phyloP scores from a whole-genome alignment of 1,139 yeast species.

The Kodamaea arcana region DNA sequence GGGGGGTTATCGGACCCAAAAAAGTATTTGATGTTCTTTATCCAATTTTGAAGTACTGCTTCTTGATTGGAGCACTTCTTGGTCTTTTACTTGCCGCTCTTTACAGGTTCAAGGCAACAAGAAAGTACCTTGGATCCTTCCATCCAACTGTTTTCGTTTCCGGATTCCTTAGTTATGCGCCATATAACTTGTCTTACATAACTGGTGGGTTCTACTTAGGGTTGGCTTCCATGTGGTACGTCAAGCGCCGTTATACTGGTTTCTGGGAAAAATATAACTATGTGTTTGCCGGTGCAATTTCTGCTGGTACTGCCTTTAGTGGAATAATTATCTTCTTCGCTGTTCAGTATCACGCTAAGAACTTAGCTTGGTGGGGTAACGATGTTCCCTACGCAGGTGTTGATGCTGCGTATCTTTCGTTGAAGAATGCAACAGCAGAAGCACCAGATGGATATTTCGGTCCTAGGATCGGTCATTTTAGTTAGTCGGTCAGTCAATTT shows the following conservation, averaged over 20 bases:
- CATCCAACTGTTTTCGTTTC: slow-evolving; percentile 18
- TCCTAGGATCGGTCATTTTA: slow-evolving; percentile 12
- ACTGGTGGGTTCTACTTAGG: slow-evolving; percentile 16
- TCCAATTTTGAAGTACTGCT: slow-evolving; percentile 33
- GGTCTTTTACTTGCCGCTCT: slow-evolving; percentile 26
- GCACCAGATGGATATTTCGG: slow-evolving; percentile 19
- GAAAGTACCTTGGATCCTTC: slow-evolving; percentile 13
- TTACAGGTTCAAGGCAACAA: slow-evolving; percentile 18
- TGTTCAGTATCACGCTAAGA: slow-evolving; percentile 15
- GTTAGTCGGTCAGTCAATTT: too few species aligned
- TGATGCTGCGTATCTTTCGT: slow-evolving; percentile 5
- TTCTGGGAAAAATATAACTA: slow-evolving; percentile 21
- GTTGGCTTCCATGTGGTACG: slow-evolving; percentile 14
- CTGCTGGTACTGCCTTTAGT: slow-evolving; percentile 19
- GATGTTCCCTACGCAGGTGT: slow-evolving; percentile 12
- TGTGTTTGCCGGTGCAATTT: slow-evolving; percentile 15
- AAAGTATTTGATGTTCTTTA: slow-evolving; percentile 30
- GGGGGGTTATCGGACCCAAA: slow-evolving; percentile 37
- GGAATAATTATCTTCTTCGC: slow-evolving; percentile 18
- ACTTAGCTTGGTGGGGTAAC: slow-evolving; percentile 19
- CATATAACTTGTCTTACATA: slow-evolving; percentile 15
- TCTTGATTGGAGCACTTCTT: slow-evolving; percentile 26
- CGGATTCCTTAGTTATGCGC: slow-evolving; percentile 14
- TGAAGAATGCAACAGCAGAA: slow-evolving; percentile 10
- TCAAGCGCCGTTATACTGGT: slow-evolving; percentile 13